Conservation (phyloP, 2,329 filamentous ascomycete genomes). For the Epichloe coenophiala region DNA sequence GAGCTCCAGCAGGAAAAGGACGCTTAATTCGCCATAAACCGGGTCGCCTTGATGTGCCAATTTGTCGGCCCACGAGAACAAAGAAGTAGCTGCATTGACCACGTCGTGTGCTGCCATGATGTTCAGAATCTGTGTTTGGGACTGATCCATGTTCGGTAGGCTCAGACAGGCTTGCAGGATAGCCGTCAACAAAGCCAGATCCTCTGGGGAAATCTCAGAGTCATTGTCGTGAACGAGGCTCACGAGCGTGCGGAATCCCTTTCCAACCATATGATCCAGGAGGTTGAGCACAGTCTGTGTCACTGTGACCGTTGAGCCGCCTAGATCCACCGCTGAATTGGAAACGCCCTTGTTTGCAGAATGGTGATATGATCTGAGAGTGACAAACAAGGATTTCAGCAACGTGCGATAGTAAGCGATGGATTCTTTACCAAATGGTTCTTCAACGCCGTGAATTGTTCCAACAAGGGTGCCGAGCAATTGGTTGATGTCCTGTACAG, state of each 20-base stretch:
- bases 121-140: slow-evolving; percentile 56
- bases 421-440: slow-evolving; percentile 37
- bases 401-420: slow-evolving; percentile 69
- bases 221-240: slow-evolving; percentile 68
- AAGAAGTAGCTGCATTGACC: slow-evolving; percentile 66
- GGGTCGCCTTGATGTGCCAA: slow-evolving; percentile 69
- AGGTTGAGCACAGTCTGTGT: slow-evolving; percentile 62
- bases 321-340: slow-evolving; percentile 20
- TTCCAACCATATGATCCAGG: slow-evolving; percentile 63
- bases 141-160: slow-evolving; percentile 61
- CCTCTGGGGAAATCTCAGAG: slow-evolving; percentile 46
- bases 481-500: slow-evolving; percentile 36
- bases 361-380: slow-evolving; percentile 51
- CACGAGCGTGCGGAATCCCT: slow-evolving; percentile 71
- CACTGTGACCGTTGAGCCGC: slow-evolving; percentile 28
- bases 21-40: slow-evolving; percentile 82
- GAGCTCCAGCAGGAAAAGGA: slow-evolving; percentile 78
- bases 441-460: slow-evolving; percentile 39
- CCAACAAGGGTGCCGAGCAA: slow-evolving; percentile 37
- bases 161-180: slow-evolving; percentile 75
- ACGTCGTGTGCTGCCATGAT: slow-evolving; percentile 59
- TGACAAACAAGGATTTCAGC: slow-evolving; percentile 72
- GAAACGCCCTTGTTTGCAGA: slow-evolving; percentile 16
- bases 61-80: slow-evolving; percentile 90
- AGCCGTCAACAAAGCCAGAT: slow-evolving; percentile 76